Conservation (phyloP, 192 early-diverging fungal genomes). For the Entomortierella lignicola region DNA sequence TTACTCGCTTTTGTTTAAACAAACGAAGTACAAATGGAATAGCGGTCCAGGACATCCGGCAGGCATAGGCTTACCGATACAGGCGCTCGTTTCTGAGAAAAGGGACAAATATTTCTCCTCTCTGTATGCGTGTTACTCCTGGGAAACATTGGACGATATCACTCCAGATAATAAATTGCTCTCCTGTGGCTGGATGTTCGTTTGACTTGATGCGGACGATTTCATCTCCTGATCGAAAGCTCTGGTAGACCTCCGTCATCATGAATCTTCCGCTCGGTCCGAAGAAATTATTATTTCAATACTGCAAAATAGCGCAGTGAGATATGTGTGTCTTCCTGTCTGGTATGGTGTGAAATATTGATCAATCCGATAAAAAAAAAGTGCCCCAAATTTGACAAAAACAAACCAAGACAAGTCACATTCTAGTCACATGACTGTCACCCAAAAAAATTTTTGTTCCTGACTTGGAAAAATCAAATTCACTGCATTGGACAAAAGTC, state of each 20-base stretch:
- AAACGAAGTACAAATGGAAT: no score
- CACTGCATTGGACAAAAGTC: no score
- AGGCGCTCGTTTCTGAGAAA: conserved; percentile 18
- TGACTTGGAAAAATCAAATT: no score
- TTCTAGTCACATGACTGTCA: neutral
- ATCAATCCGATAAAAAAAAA: neutral
- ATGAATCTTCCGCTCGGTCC: neutral
- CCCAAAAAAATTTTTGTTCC: no score
- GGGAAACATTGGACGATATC: conserved; percentile 47
- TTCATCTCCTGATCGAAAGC: conserved; percentile 6
- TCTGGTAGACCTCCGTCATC: conserved; percentile 7
- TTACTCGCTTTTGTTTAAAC: no score
- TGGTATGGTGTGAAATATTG: neutral
- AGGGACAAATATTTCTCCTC: conserved; percentile 20
- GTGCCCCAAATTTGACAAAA: neutral
- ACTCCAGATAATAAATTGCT: conserved; percentile 31
- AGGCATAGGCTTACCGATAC: conserved; percentile 44
- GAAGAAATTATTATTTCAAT: neutral
- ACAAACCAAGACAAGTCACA: neutral
- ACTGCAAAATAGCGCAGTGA: neutral
- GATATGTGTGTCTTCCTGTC: neutral
- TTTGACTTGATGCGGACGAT: neutral
- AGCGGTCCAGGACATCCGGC: no score
- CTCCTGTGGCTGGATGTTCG: conserved; percentile 5
- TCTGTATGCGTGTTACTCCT: conserved; percentile 17